A percentile compares a stretch with the other conserved stretches of the same genome.
phyloP scores from a whole-genome alignment of 1,284 basidiomycete genomes.

The Inonotus hispidus region DNA sequence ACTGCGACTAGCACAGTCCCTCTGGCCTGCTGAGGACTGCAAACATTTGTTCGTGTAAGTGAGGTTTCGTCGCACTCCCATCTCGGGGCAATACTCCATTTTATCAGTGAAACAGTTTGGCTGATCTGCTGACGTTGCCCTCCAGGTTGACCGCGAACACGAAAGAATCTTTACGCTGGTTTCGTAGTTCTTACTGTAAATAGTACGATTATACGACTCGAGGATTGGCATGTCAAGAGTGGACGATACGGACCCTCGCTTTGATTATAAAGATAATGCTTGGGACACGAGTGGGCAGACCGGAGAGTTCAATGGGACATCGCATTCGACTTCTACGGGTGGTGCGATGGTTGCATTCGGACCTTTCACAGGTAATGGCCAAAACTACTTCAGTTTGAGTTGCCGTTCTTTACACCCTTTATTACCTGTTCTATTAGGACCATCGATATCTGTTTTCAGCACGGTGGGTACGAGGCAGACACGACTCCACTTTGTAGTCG shows the following conservation, averaged over 20 bases:
- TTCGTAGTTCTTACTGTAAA: neutral
- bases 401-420: neutral
- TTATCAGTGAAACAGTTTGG: neutral
- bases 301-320: slow-evolving; percentile 16
- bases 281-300: slow-evolving; percentile 12
- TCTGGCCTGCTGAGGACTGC: neutral
- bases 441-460: slow-evolving; percentile 16
- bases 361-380: slow-evolving; percentile 15
- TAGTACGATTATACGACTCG: neutral
- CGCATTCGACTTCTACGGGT: slow-evolving; percentile 5
- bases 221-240: slow-evolving; percentile 6
- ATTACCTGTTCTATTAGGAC: slow-evolving; percentile 7
- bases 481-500: slow-evolving; percentile 13
- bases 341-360: slow-evolving; percentile 17
- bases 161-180: neutral
- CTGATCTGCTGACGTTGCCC: neutral
- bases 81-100: neutral
- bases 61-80: neutral
- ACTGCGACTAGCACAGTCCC: neutral
- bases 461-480: slow-evolving; percentile 14
- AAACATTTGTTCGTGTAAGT: slow-evolving; percentile 3
- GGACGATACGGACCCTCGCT: slow-evolving; percentile 17
- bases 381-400: neutral
- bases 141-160: slow-evolving; percentile 12
- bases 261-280: slow-evolving; percentile 16